Conservation (phyloP, 768 basidiomycete genomes). For the Lentinus tigrinus region DNA sequence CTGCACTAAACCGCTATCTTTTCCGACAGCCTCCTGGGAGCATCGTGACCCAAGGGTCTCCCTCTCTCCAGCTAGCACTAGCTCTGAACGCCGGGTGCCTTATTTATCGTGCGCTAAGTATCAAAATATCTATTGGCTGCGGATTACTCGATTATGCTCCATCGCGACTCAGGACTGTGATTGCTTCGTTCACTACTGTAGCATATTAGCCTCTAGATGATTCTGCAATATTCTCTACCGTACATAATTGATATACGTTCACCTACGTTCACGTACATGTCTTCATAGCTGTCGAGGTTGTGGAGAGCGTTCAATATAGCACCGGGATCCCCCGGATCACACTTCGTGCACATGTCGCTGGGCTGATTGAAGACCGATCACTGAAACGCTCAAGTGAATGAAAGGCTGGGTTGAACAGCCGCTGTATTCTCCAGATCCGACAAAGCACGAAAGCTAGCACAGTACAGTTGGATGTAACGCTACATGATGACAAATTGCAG, state of each 20-base stretch:
- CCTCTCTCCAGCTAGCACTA: too few relatives aligned
- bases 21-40: neutral
- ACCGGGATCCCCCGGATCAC: neutral
- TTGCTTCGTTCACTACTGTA: neutral
- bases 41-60: too few relatives aligned
- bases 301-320: neutral
- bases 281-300: neutral
- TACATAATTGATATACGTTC: neutral
- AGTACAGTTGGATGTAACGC: constrained; percentile 19
- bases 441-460: neutral
- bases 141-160: neutral
- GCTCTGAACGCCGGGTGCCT: too few relatives aligned
- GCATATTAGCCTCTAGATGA: neutral
- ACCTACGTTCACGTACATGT: neutral
- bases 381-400: neutral
- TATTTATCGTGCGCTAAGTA: neutral
- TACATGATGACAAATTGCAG: neutral
- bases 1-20: neutral
- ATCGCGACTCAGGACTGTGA: neutral
- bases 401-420: constrained; percentile 16
- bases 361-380: neutral
- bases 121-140: neutral
- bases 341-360: neutral
- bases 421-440: neutral
- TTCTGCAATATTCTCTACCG: neutral